phyloP scores from a whole-genome alignment of 31 red algal genomes.

The Porphyra umbilicalis region DNA sequence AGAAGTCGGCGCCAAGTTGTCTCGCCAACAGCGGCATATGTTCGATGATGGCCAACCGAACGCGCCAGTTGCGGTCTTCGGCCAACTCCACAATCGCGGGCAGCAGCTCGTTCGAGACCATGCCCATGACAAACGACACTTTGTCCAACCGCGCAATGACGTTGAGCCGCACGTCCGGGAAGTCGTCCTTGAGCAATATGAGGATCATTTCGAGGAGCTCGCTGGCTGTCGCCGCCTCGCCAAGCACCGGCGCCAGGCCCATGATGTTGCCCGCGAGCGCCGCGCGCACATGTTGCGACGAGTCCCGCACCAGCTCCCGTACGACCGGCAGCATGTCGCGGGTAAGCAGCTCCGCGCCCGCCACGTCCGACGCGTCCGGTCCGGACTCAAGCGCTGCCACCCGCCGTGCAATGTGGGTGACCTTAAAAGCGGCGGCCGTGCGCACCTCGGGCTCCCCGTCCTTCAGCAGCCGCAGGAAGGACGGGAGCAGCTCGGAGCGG shows the following conservation, averaged over 20 bases:
- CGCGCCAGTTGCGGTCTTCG: constrained; percentile 95
- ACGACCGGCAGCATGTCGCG: constrained; percentile 65
- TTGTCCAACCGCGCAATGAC: constrained; percentile 83
- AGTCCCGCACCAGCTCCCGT: constrained; percentile 61
- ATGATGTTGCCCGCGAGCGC: constrained; percentile 82
- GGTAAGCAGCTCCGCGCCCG: constrained; percentile 28
- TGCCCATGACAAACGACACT: constrained; percentile 76
- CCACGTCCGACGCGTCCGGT: neutral
- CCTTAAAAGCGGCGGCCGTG: constrained; percentile 90
- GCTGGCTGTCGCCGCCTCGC: constrained; percentile 42
- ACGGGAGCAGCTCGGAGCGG: constrained; percentile 43
- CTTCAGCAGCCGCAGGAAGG: constrained; percentile 52
- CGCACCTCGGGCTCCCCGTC: constrained; percentile 95
- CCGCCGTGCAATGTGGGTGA: constrained; percentile 51
- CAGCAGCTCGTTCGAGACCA: constrained; percentile 70
- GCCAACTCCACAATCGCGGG: constrained; percentile 96
- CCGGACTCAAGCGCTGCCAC: constrained; percentile 23
- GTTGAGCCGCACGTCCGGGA: constrained; percentile 86
- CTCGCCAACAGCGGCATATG: constrained; percentile 81
- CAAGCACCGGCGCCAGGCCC: constrained; percentile 73
- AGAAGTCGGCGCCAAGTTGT: constrained; percentile 79
- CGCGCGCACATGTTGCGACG: constrained; percentile 81
- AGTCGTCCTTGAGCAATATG: constrained; percentile 81
- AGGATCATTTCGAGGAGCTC: constrained; percentile 73
- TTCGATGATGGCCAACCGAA: constrained; percentile 83